These are phyloP conservation scores for Xylaria nigripes DNA, from an alignment of 495 filamentous ascomycete genomes.

Conservation along the genomic window DNA sequence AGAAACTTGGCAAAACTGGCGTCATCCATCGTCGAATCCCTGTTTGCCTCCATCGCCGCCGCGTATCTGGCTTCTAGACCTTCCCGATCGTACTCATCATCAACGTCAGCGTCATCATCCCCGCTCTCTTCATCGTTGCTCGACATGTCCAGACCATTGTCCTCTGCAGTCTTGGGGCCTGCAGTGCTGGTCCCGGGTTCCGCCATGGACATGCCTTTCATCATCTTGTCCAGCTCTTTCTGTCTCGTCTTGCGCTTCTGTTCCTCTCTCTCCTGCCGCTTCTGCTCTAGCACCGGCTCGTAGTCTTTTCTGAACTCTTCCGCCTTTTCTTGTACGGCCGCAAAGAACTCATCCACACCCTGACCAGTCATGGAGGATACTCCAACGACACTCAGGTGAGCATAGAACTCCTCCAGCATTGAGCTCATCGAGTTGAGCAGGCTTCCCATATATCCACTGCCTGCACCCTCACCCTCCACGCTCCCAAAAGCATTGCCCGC, in stretches of 20 bases:
- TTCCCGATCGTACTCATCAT: slow-evolving; percentile 46
- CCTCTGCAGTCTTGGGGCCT: slow-evolving; percentile 24
- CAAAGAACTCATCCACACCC: slow-evolving; percentile 88
- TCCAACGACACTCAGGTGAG: slow-evolving; percentile 80
- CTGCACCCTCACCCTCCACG: slow-evolving; percentile 55
- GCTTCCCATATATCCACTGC: slow-evolving; percentile 95
- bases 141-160: slow-evolving; percentile 50
- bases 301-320: slow-evolving; percentile 89
- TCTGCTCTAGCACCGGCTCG: slow-evolving; percentile 77
- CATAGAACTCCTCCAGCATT: slow-evolving; percentile 96
- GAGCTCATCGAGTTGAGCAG: slow-evolving; percentile 94
- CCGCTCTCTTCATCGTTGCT: slow-evolving; percentile 37
- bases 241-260: slow-evolving; percentile 61
- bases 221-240: slow-evolving; percentile 78
- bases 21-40: slow-evolving; percentile 41
- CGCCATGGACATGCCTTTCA: slow-evolving; percentile 82
- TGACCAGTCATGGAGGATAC: slow-evolving; percentile 90
- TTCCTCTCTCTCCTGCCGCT: slow-evolving; percentile 65
- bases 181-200: slow-evolving; percentile 23
- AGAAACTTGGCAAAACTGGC: slow-evolving; percentile 55
- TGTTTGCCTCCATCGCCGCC: slow-evolving; percentile 43
- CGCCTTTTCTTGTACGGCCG: slow-evolving; percentile 75
- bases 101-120: slow-evolving; percentile 40
- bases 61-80: slow-evolving; percentile 55
- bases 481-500: slow-evolving; percentile 68